phyloP scores from a whole-genome alignment of 352 stramenopile species.

The Phytophthora colocasiae region DNA sequence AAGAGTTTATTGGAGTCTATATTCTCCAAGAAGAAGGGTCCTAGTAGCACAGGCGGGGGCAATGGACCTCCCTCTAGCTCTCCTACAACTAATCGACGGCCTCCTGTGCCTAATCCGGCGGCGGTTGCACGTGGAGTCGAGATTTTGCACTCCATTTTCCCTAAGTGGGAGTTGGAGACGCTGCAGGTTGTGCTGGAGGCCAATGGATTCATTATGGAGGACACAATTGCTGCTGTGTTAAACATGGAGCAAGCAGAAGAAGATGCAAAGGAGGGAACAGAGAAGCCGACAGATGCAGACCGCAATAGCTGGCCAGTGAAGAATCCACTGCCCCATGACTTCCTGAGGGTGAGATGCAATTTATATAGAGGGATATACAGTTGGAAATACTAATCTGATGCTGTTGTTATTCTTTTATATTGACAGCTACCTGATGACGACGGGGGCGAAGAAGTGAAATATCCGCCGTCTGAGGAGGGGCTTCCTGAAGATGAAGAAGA shows the following conservation, averaged over 20 bases:
- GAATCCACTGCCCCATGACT: slow-evolving; percentile 80
- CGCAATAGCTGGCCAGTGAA: slow-evolving; percentile 58
- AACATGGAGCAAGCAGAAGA: slow-evolving; percentile 73
- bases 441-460: slow-evolving; percentile 25
- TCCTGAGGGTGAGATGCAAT: slow-evolving; percentile 58
- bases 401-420: slow-evolving; percentile 1
- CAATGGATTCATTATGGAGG: slow-evolving; percentile 83
- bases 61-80: slow-evolving; percentile 15
- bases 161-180: slow-evolving; percentile 73
- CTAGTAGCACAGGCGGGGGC: slow-evolving; percentile 2
- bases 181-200: slow-evolving; percentile 78
- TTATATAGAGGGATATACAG: background rate
- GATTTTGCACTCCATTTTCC: slow-evolving; percentile 86
- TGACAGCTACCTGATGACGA: slow-evolving; percentile 61
- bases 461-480: slow-evolving; percentile 30
- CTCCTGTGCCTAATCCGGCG: slow-evolving; percentile 44
- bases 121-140: slow-evolving; percentile 68
- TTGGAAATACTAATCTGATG: background rate
- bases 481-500: slow-evolving; percentile 49
- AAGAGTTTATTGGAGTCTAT: slow-evolving; percentile 57
- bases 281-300: slow-evolving; percentile 8
- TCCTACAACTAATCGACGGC: slow-evolving; percentile 6
- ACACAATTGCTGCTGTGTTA: slow-evolving; percentile 80
- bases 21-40: slow-evolving; percentile 62
- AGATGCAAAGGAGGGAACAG: slow-evolving; percentile 2